Evolutionary conservation across 352 stramenopile genomes (phyloP), one percentile per base, ranked within the genome.

Genomic region (Phytophthora sojae): DNA sequence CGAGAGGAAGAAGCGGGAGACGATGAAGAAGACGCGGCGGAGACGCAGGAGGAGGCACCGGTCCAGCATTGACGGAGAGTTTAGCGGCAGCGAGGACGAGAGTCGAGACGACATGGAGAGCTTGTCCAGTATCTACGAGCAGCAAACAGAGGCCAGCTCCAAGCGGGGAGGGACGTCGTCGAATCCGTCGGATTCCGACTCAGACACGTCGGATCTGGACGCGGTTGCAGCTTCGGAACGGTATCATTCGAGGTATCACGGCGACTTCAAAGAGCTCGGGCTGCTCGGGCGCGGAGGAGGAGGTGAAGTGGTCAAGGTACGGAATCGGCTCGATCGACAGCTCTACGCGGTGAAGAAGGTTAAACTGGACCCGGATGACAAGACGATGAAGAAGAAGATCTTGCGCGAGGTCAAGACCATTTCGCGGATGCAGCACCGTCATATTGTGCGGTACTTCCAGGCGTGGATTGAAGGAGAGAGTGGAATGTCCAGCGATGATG

Each of bases 391-490:
- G 79, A 95, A 94, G 81, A 99, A 99, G 63, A 91, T 99, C 29
- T 61, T 97, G 55, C 86, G 97, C 37, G 97, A 99, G 76, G 96
- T 99, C 19, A 98, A 97, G 57, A 99, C 94, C 1, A 98, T 99
- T 89, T 98, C 94, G 35, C 82, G 95, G 45, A 98, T 99, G 91
- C 94, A 96, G 56, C 97, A 99, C 57, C 95, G 97, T 39, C 96
- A 99, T 61, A 98, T 99, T 70, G 97, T 99, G 17, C 81, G 97
- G 49, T 99, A 99, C 67, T 96, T 95, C 64, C 90, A 96, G 56
- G 90, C 90, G 15, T 96, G 90, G 90, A 95, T 96, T 44, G 90
- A 96, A 76, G 87, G 87, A 12, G 84, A 94, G 32, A 77, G 79
- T 26, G 77, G 80, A 61, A 81, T 80, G 25, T 80, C 86, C 11